phyloP scores from a whole-genome alignment of 495 filamentous ascomycete species.

The Talaromyces borbonicus region DNA sequence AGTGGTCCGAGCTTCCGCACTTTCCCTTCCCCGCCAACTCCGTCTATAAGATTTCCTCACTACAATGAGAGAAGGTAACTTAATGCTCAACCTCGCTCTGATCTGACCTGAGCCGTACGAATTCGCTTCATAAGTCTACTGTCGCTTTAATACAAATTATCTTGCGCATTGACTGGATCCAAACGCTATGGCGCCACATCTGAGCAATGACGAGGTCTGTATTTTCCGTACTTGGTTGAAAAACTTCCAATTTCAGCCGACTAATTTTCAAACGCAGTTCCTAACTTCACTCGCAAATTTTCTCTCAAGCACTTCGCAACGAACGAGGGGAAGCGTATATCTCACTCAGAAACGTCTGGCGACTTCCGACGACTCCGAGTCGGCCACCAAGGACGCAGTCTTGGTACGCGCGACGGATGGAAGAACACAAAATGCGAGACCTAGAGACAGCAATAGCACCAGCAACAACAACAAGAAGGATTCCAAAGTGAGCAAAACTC shows the following conservation, averaged over 20 bases:
- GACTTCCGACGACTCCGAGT: slow-evolving; percentile 9
- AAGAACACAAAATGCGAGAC: slow-evolving; percentile 42
- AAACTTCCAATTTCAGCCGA: neutral
- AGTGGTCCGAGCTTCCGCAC: slow-evolving; percentile 5
- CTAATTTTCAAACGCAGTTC: slow-evolving; percentile 49
- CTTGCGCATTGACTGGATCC: no score
- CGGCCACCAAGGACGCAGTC: slow-evolving; percentile 36
- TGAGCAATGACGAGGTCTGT: slow-evolving; percentile 67
- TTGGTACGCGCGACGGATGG: slow-evolving; percentile 80
- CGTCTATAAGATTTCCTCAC: no score
- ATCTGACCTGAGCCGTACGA: no score
- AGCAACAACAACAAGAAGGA: no score
- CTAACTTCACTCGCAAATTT: slow-evolving; percentile 68
- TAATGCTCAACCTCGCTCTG: no score
- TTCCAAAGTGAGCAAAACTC: slow-evolving; percentile 25
- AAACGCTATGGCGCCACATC: slow-evolving; percentile 49
- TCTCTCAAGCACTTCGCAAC: slow-evolving; percentile 56
- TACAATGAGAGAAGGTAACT: no score
- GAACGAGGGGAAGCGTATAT: slow-evolving; percentile 66
- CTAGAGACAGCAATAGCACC: slow-evolving; percentile 36
- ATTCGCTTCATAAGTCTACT: no score
- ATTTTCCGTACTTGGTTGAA: neutral
- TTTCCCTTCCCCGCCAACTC: slow-evolving; percentile 1
- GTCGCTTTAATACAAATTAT: no score
- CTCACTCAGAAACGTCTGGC: slow-evolving; percentile 67